Evolutionary conservation across 1,284 basidiomycete species (phyloP).

Genomic region (Agaricales sp.): DNA sequence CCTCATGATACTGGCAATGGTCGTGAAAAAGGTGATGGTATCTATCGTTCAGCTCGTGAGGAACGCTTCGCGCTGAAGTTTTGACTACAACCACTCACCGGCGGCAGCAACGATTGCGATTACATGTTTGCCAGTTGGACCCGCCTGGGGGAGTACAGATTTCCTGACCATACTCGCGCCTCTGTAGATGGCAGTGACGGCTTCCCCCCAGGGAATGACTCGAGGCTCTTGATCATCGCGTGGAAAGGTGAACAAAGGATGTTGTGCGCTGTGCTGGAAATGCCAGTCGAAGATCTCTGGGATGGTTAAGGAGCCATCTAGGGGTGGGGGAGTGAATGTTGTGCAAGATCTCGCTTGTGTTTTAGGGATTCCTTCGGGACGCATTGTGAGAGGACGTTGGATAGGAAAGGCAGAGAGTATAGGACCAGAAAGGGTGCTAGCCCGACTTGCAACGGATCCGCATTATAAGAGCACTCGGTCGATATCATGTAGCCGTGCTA

Average conservation of each 20-base stretch:
- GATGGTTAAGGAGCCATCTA: neutral
- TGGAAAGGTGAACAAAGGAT: neutral
- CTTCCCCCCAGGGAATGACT: neutral
- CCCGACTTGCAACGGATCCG: too few relatives aligned
- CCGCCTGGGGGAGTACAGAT: neutral
- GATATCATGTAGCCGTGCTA: too few relatives aligned
- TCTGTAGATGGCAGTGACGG: neutral
- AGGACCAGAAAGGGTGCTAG: too few relatives aligned
- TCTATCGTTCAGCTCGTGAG: too few relatives aligned
- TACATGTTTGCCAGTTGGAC: neutral
- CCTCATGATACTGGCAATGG: slow-evolving; percentile 18
- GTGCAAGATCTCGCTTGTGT: neutral
- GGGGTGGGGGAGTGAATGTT: neutral
- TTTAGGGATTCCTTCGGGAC: neutral
- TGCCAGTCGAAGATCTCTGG: neutral
- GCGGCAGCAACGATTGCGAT: neutral
- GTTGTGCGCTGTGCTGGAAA: neutral
- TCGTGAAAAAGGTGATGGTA: slow-evolving; percentile 18
- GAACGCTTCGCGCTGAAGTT: too few relatives aligned
- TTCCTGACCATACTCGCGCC: neutral
- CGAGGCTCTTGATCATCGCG: neutral
- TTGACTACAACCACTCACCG: neutral
- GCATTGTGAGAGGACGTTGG: too few relatives aligned
- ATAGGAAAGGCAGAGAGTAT: too few relatives aligned
- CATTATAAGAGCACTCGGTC: too few relatives aligned